Evolutionary conservation across 768 basidiomycete genomes (phyloP).

Genomic region (Nidularia pulvinata): DNA sequence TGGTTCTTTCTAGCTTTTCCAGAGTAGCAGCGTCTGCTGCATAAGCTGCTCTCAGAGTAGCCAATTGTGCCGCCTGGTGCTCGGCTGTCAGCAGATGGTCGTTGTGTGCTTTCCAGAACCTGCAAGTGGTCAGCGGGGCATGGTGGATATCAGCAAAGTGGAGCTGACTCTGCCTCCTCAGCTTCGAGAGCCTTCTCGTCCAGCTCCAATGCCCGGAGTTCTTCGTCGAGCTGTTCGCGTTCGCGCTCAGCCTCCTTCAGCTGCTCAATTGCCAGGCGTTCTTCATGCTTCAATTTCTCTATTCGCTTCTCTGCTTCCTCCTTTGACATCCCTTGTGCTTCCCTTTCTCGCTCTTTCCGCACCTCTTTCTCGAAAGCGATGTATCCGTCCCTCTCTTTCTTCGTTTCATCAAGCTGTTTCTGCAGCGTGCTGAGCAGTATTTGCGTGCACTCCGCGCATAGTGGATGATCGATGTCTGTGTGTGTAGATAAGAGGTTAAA

Average conservation of each 20-base stretch:
- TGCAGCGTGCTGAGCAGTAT: conserved; percentile 75
- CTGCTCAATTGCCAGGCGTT: conserved; percentile 70
- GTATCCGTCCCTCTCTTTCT: conserved; percentile 91
- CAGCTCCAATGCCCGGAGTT: conserved; percentile 65
- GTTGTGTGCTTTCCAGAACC: conserved; percentile 85
- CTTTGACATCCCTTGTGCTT: conserved; percentile 55
- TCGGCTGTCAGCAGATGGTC: conserved; percentile 65
- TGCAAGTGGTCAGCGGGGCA: conserved; percentile 21
- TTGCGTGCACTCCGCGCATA: conserved; percentile 94
- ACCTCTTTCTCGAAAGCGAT: conserved; percentile 91
- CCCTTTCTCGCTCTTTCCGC: conserved; percentile 77
- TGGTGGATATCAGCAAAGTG: background rate
- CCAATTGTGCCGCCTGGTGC: conserved; percentile 67
- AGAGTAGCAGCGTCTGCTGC: conserved; percentile 74
- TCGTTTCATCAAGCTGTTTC: conserved; percentile 85
- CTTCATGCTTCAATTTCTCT: conserved; percentile 68
- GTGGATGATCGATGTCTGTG: conserved; percentile 87
- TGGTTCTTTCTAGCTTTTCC: conserved; percentile 87
- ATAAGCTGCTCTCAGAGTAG: conserved; percentile 76
- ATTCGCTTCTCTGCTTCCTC: conserved; percentile 76
- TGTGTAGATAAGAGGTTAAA: conserved; percentile 77
- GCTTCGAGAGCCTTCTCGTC: conserved; percentile 80
- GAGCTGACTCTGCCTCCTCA: conserved; percentile 81
- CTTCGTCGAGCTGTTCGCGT: conserved; percentile 71
- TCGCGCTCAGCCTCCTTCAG: conserved; percentile 78